Evolutionary conservation across 2,329 filamentous ascomycete species (phyloP).

Genomic region (Ceratocystis variospora): DNA sequence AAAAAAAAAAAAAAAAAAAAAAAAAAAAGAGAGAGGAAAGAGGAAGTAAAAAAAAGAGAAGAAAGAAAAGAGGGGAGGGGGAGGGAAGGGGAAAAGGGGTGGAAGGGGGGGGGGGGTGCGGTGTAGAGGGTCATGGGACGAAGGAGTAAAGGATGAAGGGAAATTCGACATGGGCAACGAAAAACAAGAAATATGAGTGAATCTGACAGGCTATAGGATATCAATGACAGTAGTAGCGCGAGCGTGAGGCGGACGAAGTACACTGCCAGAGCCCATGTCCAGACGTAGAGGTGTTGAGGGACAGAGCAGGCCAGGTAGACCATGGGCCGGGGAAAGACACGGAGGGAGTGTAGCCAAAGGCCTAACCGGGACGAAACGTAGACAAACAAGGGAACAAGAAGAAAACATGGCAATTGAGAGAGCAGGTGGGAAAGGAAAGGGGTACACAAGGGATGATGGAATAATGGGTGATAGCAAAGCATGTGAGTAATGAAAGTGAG

Average conservation of each 20-base stretch:
- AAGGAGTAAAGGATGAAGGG: background rate
- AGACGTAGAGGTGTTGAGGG: background rate
- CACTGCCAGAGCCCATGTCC: background rate
- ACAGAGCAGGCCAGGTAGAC: background rate
- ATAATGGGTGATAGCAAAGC: background rate
- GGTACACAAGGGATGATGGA: background rate
- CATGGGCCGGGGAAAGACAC: background rate
- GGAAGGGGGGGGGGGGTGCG: background rate
- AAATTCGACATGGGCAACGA: conserved; percentile 3
- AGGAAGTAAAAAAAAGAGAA: too few species aligned
- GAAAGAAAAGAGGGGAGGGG: too few species aligned
- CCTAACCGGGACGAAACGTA: background rate
- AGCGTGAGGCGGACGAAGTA: background rate
- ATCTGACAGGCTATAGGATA: background rate
- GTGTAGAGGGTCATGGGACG: background rate
- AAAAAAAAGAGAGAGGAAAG: too few species aligned
- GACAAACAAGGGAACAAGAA: background rate
- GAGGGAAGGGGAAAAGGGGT: too few species aligned
- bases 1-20: too few species aligned
- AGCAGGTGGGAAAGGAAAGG: background rate
- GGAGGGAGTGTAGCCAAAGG: background rate
- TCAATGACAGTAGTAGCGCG: background rate
- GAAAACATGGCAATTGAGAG: background rate
- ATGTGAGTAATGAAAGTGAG: background rate
- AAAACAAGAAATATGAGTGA: background rate